These are phyloP conservation scores for Gracilaria domingensis DNA, from an alignment of 23 red algal species.

Conservation along the genomic window DNA sequence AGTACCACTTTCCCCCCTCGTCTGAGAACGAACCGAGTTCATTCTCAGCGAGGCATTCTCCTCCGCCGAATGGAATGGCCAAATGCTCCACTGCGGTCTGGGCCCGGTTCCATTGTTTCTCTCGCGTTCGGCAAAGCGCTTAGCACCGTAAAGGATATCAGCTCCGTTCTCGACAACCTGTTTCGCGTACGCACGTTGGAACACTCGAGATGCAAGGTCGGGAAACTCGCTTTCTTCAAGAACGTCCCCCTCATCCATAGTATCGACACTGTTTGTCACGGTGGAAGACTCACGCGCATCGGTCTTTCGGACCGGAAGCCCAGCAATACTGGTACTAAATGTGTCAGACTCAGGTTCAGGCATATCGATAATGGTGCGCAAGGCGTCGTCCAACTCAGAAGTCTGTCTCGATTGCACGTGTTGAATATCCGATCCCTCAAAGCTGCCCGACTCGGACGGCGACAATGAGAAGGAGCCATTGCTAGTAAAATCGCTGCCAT, in stretches of 20 bases:
- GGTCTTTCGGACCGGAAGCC: not conserved
- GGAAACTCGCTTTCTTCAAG: slow-evolving; percentile 10
- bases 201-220: slow-evolving; percentile 8
- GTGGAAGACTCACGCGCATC: slow-evolving; percentile 14
- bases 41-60: not conserved
- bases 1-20: slow-evolving; percentile 10
- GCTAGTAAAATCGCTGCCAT: slow-evolving; percentile 26
- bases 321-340: slow-evolving; percentile 10
- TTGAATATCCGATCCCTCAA: not conserved
- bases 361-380: slow-evolving; percentile 7
- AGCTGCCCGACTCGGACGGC: not conserved
- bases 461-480: slow-evolving; percentile 20
- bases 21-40: not conserved
- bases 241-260: not conserved
- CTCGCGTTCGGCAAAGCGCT: slow-evolving; percentile 30
- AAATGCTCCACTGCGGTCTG: slow-evolving; percentile 1
- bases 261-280: slow-evolving; percentile 1
- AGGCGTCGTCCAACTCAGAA: slow-evolving; percentile 2
- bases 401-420: not conserved
- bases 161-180: not conserved
- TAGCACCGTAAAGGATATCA: not conserved
- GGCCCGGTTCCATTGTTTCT: not conserved
- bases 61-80: not conserved
- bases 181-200: not conserved
- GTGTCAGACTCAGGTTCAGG: not conserved